These are phyloP conservation scores for Melampsora americana DNA, from an alignment of 1,284 basidiomycete species.

Conservation along the genomic window DNA sequence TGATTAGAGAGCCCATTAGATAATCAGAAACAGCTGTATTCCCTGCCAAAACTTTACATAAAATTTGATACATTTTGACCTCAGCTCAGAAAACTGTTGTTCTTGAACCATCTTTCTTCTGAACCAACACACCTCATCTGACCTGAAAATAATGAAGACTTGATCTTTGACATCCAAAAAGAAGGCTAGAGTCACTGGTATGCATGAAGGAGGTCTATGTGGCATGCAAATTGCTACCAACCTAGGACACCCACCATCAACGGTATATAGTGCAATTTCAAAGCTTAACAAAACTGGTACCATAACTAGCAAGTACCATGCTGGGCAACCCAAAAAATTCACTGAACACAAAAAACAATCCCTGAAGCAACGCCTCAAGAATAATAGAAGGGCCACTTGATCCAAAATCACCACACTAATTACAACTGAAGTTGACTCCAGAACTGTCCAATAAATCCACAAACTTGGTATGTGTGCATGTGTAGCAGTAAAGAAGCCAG, in stretches of 20 bases:
- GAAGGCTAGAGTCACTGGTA: neutral
- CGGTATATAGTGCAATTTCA: neutral
- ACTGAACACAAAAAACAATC: neutral
- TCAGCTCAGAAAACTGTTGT: no score
- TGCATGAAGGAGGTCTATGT: neutral
- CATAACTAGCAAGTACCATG: neutral
- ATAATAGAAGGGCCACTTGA: no score
- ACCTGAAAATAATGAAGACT: neutral
- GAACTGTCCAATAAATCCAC: neutral
- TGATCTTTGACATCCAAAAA: neutral
- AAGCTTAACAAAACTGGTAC: neutral
- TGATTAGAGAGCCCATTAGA: no score
- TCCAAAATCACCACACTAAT: no score
- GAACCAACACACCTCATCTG: neutral
- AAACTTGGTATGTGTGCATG: neutral
- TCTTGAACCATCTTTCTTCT: no score
- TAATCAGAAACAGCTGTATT: no score
- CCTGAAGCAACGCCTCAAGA: neutral
- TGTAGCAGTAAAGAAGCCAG: conserved; percentile 13
- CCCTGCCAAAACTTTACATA: no score
- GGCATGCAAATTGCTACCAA: neutral
- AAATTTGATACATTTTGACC: no score
- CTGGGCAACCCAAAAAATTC: neutral
- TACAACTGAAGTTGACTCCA: no score
- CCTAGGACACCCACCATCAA: neutral